Base-by-base conservation (phyloP, 768 basidiomycete species). In the Gelatoporia subvermispora region DNA sequence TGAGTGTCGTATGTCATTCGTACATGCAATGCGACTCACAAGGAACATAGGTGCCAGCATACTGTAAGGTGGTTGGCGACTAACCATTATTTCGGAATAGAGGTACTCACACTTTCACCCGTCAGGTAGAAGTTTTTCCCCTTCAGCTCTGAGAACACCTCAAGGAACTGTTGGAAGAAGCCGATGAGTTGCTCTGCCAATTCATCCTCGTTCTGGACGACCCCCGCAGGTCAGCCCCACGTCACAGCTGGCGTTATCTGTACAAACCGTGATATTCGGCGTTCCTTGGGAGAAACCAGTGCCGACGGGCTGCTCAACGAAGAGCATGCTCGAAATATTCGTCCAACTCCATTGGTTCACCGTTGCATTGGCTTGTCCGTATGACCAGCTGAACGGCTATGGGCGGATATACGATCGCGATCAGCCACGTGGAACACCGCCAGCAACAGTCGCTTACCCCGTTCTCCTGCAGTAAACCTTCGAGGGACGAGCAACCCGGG, bases 271-370 rank as follows among this genome's bases (percentile, higher is more conserved):
- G 35, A 82, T 81, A 49, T 81, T 78, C 0, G 87, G 85, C 13
- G 52, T 69, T 16, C 87, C 87, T 51, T 84, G 83, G 2, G 84
- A 84, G 62, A 82, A 89, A 0, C 87, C 87, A 4, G 86, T 88
- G 4, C 87, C 87, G 24, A 89, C 81, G 3, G 87, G 87, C 54
- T 88, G 88, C 53, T 90, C 88, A 10, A 89, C 77, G 72, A 76
- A 90, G 16, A 88, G 66, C 7, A 88, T 65, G 47, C 82, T 86
- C 2, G 85, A 85, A 8, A 89, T 70, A 57, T 88, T 89, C 0
- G 87, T 88, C 87, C 87, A 89, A 62, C 84, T 85, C 55, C 73
- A 75, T 54, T 82, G 72, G 45, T 88, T 89, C 4, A 62, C 69
- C 1, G 75, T 84, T 3, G 85, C 80, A 47, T 73, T 72, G 1